These are phyloP conservation scores for Kingdonia uniflora DNA, from an alignment of 164 flowering plant species.

Conservation along the genomic window DNA sequence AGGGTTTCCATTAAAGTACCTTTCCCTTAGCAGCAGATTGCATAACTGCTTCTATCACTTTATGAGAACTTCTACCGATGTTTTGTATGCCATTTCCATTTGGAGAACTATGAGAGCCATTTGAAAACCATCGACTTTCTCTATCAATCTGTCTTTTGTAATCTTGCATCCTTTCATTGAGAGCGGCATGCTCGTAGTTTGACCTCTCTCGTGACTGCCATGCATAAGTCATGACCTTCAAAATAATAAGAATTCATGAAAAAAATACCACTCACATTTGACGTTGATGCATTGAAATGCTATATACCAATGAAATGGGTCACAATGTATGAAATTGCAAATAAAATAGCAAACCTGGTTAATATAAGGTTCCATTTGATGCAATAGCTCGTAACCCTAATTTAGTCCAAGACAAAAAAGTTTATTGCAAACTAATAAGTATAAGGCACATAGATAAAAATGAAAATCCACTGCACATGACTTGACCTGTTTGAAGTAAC, in stretches of 20 bases:
- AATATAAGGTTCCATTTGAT: slow-evolving; percentile 98
- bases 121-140: slow-evolving; percentile 59
- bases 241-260: slow-evolving; percentile 5
- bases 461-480: not conserved
- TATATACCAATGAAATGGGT: too few relatives aligned
- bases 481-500: slow-evolving; percentile 83
- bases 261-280: too few relatives aligned
- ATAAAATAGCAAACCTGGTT: slow-evolving; percentile 73
- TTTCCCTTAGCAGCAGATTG: slow-evolving; percentile 87
- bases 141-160: slow-evolving; percentile 84
- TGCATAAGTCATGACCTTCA: slow-evolving; percentile 89
- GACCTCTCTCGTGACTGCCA: slow-evolving; percentile 91
- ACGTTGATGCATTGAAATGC: too few relatives aligned
- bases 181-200: slow-evolving; percentile 86
- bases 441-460: slow-evolving; percentile 1
- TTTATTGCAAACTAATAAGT: slow-evolving; percentile 6
- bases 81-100: slow-evolving; percentile 34
- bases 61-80: slow-evolving; percentile 41
- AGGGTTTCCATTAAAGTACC: slow-evolving; percentile 23
- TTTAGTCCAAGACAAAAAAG: slow-evolving; percentile 4
- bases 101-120: slow-evolving; percentile 64
- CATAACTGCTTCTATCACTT: slow-evolving; percentile 52
- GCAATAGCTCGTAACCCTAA: slow-evolving; percentile 95
- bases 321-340: too few relatives aligned
- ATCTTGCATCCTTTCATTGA: slow-evolving; percentile 88